phyloP scores from a whole-genome alignment of 441 rosid species.

The Jatropha multifida region DNA sequence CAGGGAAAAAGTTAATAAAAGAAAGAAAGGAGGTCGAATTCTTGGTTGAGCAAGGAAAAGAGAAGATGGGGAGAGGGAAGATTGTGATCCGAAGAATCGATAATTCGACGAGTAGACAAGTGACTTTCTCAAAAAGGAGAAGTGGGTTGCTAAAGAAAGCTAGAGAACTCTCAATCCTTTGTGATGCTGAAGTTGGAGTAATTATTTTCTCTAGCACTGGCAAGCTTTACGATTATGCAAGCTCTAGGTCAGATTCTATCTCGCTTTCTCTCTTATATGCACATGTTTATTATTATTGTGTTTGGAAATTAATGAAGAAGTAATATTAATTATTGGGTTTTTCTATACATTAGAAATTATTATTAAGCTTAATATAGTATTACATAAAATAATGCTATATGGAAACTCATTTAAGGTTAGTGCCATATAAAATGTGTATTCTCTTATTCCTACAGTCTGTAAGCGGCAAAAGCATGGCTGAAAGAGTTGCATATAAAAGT shows the following conservation, averaged over 20 bases:
- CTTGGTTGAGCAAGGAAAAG: background rate
- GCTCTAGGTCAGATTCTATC: conserved; percentile 41
- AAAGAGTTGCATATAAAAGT: too few species aligned
- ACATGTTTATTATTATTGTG: too few species aligned
- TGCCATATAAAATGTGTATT: too few species aligned
- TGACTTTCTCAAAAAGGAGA: conserved; percentile 62
- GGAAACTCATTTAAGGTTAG: too few species aligned
- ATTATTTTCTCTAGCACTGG: conserved; percentile 56
- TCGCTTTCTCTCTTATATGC: background rate
- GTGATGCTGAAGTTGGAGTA: conserved; percentile 63
- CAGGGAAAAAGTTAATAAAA: background rate
- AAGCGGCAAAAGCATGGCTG: too few species aligned
- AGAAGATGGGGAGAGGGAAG: conserved; percentile 62
- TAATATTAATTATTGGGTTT: too few species aligned
- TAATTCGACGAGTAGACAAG: conserved; percentile 55
- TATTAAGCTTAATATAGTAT: too few species aligned
- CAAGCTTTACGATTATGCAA: conserved; percentile 60
- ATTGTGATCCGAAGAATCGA: conserved; percentile 57
- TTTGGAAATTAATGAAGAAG: too few species aligned
- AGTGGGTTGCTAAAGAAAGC: conserved; percentile 64
- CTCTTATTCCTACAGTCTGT: too few species aligned
- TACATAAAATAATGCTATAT: too few species aligned
- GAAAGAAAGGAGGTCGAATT: background rate
- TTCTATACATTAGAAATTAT: too few species aligned
- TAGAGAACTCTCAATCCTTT: conserved; percentile 55